Evolutionary conservation across 495 filamentous ascomycete species (phyloP).

Genomic region (Thermothielavioides terrestris): DNA sequence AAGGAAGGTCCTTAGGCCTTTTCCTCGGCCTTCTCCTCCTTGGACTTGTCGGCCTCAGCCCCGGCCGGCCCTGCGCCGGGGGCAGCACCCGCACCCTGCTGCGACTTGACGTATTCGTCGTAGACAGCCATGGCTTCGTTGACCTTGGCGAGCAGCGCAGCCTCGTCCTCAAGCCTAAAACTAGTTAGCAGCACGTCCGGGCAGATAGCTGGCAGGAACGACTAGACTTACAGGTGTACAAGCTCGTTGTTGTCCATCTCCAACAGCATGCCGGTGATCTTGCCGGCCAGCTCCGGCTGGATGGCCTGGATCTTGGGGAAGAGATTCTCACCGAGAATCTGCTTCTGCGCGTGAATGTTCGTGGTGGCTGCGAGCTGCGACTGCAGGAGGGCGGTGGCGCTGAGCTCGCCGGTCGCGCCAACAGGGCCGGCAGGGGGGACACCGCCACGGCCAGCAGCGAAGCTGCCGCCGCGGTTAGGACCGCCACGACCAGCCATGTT

Average conservation of each 20-base stretch:
- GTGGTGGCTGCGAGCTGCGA: constrained; percentile 41
- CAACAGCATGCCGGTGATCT: constrained; percentile 99
- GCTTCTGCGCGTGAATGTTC: constrained; percentile 77
- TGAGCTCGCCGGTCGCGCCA: constrained; percentile 28
- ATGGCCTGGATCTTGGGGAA: constrained; percentile 95
- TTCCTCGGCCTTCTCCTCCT: constrained; percentile 52
- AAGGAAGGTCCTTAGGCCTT: constrained; percentile 36
- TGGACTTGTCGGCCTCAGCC: constrained; percentile 34
- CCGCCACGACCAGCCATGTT: constrained; percentile 35
- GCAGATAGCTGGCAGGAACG: neutral
- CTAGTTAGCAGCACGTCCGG: constrained; percentile 21
- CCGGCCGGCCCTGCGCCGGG: constrained; percentile 20
- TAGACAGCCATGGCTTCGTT: constrained; percentile 94
- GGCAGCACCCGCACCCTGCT: constrained; percentile 22
- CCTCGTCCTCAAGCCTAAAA: constrained; percentile 76
- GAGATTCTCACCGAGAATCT: constrained; percentile 91
- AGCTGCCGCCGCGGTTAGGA: constrained; percentile 27
- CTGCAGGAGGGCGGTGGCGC: constrained; percentile 37
- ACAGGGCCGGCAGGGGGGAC: constrained; percentile 14
- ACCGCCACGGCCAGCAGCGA: constrained; percentile 50
- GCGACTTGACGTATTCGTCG: constrained; percentile 94
- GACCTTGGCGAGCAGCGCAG: constrained; percentile 85
- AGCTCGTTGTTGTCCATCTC: constrained; percentile 98
- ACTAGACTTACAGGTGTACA: constrained; percentile 76
- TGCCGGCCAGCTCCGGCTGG: constrained; percentile 91